Base-by-base conservation (phyloP, 2,329 filamentous ascomycete genomes). In the Dactylellina haptotyla region DNA sequence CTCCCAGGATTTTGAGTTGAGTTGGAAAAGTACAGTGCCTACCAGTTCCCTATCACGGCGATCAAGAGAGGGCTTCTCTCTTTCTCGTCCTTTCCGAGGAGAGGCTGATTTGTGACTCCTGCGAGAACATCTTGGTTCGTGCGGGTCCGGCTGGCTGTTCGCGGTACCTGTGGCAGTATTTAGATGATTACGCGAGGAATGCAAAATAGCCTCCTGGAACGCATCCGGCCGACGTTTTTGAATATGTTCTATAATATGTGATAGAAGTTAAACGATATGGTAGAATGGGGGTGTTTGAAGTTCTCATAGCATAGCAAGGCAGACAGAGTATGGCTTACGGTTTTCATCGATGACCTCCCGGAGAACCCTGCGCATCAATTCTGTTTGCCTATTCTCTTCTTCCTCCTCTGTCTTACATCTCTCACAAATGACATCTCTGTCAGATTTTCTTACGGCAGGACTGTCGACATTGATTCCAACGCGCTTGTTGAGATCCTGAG, bases 381-480 rank as follows among this genome's bases (percentile, higher is more conserved):
- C 51, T 2, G 28, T 25, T 16, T 28, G 57, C 28, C 46, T 58
- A 9, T 41, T 16, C 28, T 72, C 34, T n/a, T 72, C 67, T 37
- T 58, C 54, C 2, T 59, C 14, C 4, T 43, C 53, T 14, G 18
- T 28, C n/a, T 58, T 39, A 10, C 67, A 72, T 5, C 39, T 45
- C 4, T 59, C 34, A 20, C 69, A 73, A 25, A 73, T 34, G 12
- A 73, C 10, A 4, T 73, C 61, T 14, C 4, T 14, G 25, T 50
- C 14, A 1, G 12, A 30, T 2, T 57, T 26, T 14, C 6, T 30
- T 6, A 16, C 30, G 1, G n/a, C n/a, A n/a, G 61, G 59, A 26
- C 54, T 51, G 32, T 73, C 61, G n/a, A 73, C 23, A 14, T 73
- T 62, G 56, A 73, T 73, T 23, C 53, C 37, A 16, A 62, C 41